A percentile compares a stretch with the other conserved stretches of the same genome.
These are phyloP conservation scores for Boletus semigastroideus DNA, from an alignment of 1,284 basidiomycete genomes.

Conservation along the genomic window DNA sequence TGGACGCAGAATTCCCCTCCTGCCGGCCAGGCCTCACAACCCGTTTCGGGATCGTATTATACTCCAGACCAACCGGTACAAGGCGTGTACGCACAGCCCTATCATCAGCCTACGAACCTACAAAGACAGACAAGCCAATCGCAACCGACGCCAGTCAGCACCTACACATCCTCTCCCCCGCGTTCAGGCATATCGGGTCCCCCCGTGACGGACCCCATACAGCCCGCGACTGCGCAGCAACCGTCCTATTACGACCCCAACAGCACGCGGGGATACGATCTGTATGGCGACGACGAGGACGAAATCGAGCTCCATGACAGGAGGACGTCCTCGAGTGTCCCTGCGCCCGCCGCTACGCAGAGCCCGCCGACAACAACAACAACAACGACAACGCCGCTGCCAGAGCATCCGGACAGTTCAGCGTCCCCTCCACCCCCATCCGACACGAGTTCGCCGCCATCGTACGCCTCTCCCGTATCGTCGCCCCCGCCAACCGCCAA, in stretches of 20 bases:
- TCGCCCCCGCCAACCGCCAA: background rate
- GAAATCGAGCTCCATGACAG: slow-evolving; percentile 15
- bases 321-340: background rate
- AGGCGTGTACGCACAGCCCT: slow-evolving; percentile 7
- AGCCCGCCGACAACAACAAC: background rate
- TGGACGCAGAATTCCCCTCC: slow-evolving; percentile 12
- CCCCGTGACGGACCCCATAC: background rate
- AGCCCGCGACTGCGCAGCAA: slow-evolving; percentile 15
- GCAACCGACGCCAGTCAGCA: background rate
- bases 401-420: background rate
- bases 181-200: slow-evolving; percentile 15
- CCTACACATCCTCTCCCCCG: slow-evolving; percentile 13
- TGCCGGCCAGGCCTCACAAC: slow-evolving; percentile 1
- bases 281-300: slow-evolving; percentile 22
- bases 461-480: slow-evolving; percentile 14
- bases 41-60: background rate
- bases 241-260: slow-evolving; percentile 43
- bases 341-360: background rate
- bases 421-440: background rate
- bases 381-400: background rate
- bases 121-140: slow-evolving; percentile 7
- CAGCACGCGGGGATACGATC: slow-evolving; percentile 27
- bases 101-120: background rate
- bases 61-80: slow-evolving; percentile 3
- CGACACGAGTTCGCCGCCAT: slow-evolving; percentile 1